These are phyloP conservation scores for Raffaelea arxii DNA, from an alignment of 2,329 filamentous ascomycete species.

Conservation along the genomic window DNA sequence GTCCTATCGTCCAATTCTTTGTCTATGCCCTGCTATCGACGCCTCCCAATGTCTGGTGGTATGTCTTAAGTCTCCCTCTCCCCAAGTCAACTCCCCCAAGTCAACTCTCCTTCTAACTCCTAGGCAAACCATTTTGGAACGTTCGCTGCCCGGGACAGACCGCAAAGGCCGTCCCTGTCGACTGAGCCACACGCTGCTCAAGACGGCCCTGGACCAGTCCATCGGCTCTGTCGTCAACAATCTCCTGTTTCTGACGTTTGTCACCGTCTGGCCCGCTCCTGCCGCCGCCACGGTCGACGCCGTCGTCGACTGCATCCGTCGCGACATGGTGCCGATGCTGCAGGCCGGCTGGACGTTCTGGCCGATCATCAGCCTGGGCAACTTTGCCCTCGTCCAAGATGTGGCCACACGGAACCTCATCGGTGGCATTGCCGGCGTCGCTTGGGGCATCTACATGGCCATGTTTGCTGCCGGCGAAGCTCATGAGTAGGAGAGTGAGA, in stretches of 20 bases:
- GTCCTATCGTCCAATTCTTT: constrained; percentile 66
- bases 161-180: no score
- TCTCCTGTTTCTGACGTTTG: constrained; percentile 49
- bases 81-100: no score
- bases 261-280: constrained; percentile 24
- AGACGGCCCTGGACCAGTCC: constrained; percentile 61
- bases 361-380: constrained; percentile 56
- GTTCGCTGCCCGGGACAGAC: no score
- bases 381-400: constrained; percentile 55
- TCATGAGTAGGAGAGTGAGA: not conserved
- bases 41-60: constrained; percentile 80
- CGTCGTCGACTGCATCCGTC: constrained; percentile 29
- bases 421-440: constrained; percentile 56
- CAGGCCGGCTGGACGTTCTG: constrained; percentile 62
- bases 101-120: no score
- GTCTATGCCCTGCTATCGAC: constrained; percentile 63
- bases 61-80: constrained; percentile 14
- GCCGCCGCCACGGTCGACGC: constrained; percentile 14
- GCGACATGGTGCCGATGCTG: constrained; percentile 56
- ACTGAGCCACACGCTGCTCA: constrained; percentile 56
- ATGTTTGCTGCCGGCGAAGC: no score
- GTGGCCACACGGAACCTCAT: constrained; percentile 57
- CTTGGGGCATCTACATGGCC: constrained; percentile 64
- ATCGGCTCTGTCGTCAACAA: constrained; percentile 57
- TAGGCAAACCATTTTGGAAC: not conserved